phyloP scores from a whole-genome alignment of 371 early-diverging fungal species.

The Rhizopus sp. region DNA sequence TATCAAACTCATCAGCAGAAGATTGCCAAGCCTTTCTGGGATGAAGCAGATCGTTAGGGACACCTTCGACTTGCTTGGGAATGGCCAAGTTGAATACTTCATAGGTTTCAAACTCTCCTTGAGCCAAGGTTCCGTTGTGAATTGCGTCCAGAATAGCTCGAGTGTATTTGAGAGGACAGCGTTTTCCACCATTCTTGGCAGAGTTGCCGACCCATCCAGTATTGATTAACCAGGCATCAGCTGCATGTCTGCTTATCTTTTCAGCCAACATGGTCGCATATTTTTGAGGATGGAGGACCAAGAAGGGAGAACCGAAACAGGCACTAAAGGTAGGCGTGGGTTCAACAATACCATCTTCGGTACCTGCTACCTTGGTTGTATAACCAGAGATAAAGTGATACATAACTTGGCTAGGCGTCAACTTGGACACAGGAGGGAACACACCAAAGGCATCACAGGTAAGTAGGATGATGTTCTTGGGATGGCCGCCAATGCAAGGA shows the following conservation, averaged over 20 bases:
- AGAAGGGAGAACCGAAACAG: conserved; percentile 97
- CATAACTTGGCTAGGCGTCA: conserved; percentile 92
- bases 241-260: conserved; percentile 88
- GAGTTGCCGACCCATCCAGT: conserved; percentile 98
- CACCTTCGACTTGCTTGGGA: conserved; percentile 75
- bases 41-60: conserved; percentile 88
- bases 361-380: conserved; percentile 95
- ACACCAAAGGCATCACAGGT: conserved; percentile 99
- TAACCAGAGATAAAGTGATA: conserved; percentile 97
- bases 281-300: conserved; percentile 95
- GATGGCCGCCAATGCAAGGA: conserved; percentile 93
- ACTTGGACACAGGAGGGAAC: conserved; percentile 92
- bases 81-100: conserved; percentile 87
- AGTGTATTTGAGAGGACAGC: conserved; percentile 94
- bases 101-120: conserved; percentile 78
- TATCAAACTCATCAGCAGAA: conserved; percentile 59
- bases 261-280: conserved; percentile 97
- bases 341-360: conserved; percentile 95
- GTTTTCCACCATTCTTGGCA: conserved; percentile 82
- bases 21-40: conserved; percentile 88
- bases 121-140: conserved; percentile 87
- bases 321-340: conserved; percentile 91
- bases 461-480: conserved; percentile 94
- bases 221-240: conserved; percentile 96
- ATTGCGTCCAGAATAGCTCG: conserved; percentile 97